phyloP scores from a whole-genome alignment of 2,329 filamentous ascomycete species.

The Arthrinium phaeospermum region DNA sequence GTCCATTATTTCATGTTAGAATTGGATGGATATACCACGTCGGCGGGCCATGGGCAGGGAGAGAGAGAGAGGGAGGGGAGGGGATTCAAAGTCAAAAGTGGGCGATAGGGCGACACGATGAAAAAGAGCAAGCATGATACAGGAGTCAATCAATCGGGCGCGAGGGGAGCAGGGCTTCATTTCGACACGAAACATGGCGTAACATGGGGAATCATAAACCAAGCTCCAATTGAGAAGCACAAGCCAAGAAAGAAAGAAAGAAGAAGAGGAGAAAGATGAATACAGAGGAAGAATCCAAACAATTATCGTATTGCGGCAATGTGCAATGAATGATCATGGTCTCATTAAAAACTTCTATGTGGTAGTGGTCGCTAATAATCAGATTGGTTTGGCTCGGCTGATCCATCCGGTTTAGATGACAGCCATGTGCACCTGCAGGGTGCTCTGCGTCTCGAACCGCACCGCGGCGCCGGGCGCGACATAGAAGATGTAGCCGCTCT shows the following conservation, averaged over 20 bases:
- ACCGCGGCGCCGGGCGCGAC: slow-evolving; percentile 59
- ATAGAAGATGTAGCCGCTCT: slow-evolving; percentile 70
- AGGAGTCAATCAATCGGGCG: not conserved
- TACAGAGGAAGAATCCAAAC: not conserved
- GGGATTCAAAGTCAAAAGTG: not conserved
- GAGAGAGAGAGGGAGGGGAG: no score
- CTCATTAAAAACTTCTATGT: slow-evolving; percentile 2
- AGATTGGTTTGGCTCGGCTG: not conserved
- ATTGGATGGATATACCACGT: not conserved
- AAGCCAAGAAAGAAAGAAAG: not conserved
- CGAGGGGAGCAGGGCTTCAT: not conserved
- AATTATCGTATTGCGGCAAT: not conserved
- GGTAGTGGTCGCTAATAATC: not conserved
- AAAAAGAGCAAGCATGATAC: not conserved
- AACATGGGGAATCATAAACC: not conserved
- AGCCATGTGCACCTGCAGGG: slow-evolving; percentile 46
- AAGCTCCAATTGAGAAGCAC: not conserved
- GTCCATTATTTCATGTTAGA: not conserved
- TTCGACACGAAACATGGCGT: not conserved
- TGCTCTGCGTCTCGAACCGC: slow-evolving; percentile 38
- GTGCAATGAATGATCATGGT: not conserved
- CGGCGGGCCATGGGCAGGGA: not conserved
- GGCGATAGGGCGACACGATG: not conserved
- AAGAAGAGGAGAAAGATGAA: not conserved
- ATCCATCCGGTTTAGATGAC: slow-evolving; percentile 33